Evolutionary conservation across 192 early-diverging fungal genomes (phyloP), one percentile per base, ranked within the genome.

Genomic region (Coemansia sp.): DNA sequence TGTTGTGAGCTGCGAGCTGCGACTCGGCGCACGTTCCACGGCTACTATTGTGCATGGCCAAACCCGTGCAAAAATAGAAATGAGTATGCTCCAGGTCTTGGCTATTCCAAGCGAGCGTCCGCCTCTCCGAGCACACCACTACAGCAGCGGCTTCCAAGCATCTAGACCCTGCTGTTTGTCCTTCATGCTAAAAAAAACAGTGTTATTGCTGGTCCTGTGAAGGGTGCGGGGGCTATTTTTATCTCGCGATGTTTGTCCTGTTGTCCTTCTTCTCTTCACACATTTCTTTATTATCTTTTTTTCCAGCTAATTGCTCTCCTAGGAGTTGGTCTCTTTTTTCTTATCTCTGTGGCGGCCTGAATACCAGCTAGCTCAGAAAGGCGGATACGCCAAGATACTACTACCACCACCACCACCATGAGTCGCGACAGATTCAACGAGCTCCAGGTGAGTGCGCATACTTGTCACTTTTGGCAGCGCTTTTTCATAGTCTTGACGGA

Each of bases 381-480:
- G 48, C 48, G 48, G 16, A 46, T 13, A 34, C 42, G 31, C 23
- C 37, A 11, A 14, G 58, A 50, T 18, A 34, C 59, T 42, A 6
- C n/a, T 9, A 60, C 50, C 11, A 35, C 35, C n/a, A 43, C 63
- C 18, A 11, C 31, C 55, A 60, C 28, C 34, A 80, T 83, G 81
- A 67, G 81, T 20, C 81, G 81, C 60, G 81, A 83, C 70, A 73
- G 81, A 53, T 74, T 83, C 48, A 64, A 65, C 21, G 81, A 83
- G 57, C 73, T 83, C 26, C 75, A 74, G 76, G 75, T 78, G 50
- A 59, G 81, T 74, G n/a, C 9, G 6, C 16, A 36, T 36, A 21
- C 56, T 35, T 28, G 24, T 50, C 9, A 8, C 45, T 46, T 46
- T 23, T 50, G 5, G 2, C 9, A 45, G n/a, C 24, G 5, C 48